Base-by-base conservation (phyloP, 306 rosid species). In the Trifolium repens region DNA sequence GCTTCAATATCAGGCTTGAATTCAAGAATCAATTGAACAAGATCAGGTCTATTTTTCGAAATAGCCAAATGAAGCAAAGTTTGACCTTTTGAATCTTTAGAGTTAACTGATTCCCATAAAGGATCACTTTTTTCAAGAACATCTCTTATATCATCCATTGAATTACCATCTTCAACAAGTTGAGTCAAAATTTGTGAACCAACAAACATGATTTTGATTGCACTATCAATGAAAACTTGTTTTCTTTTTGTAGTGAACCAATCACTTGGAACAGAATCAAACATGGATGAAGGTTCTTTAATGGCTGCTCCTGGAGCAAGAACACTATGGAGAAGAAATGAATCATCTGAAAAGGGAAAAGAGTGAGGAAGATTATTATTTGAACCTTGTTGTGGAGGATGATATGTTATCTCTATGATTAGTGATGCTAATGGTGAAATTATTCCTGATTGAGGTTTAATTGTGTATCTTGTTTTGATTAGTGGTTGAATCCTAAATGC, bases 221-320 rank as follows among this genome's bases (percentile, higher is more conserved):
- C 93, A 7, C 93, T 91, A 58, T 93, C 98, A 7, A 85, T 72
- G 46, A 91, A 93, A 1, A 93, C 96, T 61, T 93, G 98, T 52
- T 93, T 93, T 86, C 81, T 93, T 44, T 79, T 89, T 0, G 96
- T 77, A 1, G 98, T 91, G 83, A 93, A 89, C 91, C 92, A 93
- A 71, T 93, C 96, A 13, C 8, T 78, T 0, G 97, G 97, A 7
- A 89, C 91, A 3, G 90, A 81, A 39, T 93, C 97, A 4, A 82
- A 93, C 62, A 75, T 86, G 0, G 89, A 90, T 0, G 93, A 89
- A 22, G 91, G 82, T 17, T 88, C 91, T 57, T 84, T 88, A 42
- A 87, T 77, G 30, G 90, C 79, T 8, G 96, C 98, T 0, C 98
- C 98, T 0, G 96, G 98, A 4, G 86, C 97, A 0, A 93, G 88